phyloP scores from a whole-genome alignment of 805 yeast genomes.

The Komagataella phaffii region DNA sequence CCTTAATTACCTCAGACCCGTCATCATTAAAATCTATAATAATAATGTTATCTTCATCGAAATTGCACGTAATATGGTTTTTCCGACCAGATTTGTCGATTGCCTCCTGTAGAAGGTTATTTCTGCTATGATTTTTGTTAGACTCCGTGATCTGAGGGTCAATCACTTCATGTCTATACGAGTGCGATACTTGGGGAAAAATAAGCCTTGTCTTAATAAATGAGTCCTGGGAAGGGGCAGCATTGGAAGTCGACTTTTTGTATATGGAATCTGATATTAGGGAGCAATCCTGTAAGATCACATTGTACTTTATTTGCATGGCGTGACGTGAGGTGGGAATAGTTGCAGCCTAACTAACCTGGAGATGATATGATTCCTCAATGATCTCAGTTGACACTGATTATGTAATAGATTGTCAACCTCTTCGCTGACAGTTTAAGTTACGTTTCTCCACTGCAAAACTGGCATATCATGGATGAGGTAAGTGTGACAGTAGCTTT shows the following conservation, averaged over 20 bases:
- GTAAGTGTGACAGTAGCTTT: background rate
- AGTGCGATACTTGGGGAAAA: background rate
- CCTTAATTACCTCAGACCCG: background rate
- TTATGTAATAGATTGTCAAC: background rate
- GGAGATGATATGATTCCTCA: background rate
- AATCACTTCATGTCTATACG: background rate
- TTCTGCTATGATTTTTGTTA: background rate
- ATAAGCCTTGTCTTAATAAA: background rate
- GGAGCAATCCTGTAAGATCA: background rate
- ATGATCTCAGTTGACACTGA: background rate
- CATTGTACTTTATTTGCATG: background rate
- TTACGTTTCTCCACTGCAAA: background rate
- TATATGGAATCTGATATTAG: background rate
- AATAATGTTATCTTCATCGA: slow-evolving; percentile 2
- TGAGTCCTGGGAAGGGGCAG: background rate
- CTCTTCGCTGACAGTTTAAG: background rate
- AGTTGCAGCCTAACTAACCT: background rate
- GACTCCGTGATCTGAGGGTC: background rate
- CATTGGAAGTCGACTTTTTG: background rate
- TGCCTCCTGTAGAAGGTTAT: background rate
- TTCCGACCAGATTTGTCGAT: background rate
- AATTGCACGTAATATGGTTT: background rate
- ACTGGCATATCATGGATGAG: background rate
- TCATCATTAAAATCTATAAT: slow-evolving; percentile 5
- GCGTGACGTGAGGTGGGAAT: background rate